Evolutionary conservation across 2,329 filamentous ascomycete genomes (phyloP), one percentile per base, ranked within the genome.

Genomic region (Epichloe hybrida): DNA sequence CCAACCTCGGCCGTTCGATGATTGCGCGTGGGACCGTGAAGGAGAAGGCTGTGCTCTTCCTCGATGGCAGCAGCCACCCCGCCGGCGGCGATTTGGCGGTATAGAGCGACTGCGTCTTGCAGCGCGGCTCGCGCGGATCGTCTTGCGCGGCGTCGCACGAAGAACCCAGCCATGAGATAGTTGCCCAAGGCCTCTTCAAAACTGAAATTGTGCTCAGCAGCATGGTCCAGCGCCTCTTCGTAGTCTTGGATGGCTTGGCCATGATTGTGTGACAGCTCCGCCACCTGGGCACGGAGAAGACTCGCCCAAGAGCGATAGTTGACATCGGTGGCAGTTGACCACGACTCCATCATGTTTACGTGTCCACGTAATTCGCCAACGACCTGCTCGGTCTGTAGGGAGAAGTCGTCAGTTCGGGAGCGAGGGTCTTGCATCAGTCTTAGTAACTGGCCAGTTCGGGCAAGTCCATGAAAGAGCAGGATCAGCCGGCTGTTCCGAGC

Each of bases 141-240:
- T 39, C 79, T 74, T 3, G 84, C 81, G 12, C 77, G 76, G 54
- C 76, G 73, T 13, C 85, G 73, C 49, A 86, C 71, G 54, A 88
- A 79, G 61, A 81, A 83, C 9, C 83, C 83, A 2, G 81, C 84
- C 69, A 89, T 84, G 34, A 89, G 70, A 61, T 87, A 86, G 59
- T 85, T 84, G 15, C 80, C 79, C 2, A 88, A 71, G 0, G 83
- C 86, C 62, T 89, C 84, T 53, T 90, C 86, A 47, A 88, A 76
- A 2, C 76, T 60, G 54, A 86, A 84, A 42, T 74, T 73, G 57
- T 87, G 75, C 50, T 84, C 73, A 20, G 84, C 74, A 12, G 83
- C 79, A 59, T 89, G 85, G 58, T 90, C 84, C 52, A 89, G 67
- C 6, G 82, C 80, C 54, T 79, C 73, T 61, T 91, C 86, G 59